Evolutionary conservation across 1,284 basidiomycete genomes (phyloP), one percentile per base, ranked within the genome.

Genomic region (Peniophora sp.): DNA sequence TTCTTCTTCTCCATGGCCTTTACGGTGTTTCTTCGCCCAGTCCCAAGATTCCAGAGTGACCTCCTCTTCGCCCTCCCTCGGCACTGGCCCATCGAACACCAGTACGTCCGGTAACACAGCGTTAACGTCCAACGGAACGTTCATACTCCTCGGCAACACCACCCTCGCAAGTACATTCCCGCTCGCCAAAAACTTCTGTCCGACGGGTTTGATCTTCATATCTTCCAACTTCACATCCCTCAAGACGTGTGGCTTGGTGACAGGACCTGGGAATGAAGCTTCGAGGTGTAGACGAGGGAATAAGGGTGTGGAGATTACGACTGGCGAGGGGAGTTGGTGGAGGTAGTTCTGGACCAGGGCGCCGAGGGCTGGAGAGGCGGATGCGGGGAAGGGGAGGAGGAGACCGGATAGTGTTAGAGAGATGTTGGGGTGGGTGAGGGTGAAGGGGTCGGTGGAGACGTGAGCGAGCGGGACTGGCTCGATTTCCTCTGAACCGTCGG

Each of bases 51-150:
- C 11, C 11, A 6, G 6, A n/a, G n/a, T 12, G 8, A 19, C 34
- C 10, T 14, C 22, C 6, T 20, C 44, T 35, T 60, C 56, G 8
- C 59, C 59, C 3, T 61, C 59, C 1, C 68, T 63, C 3, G 79
- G 76, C 0, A 79, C 73, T 20, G 79, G 76, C 1, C 88, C 87
- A 56, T 90, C 87, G 54, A 80, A 89, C 2, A 90, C 73, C 2
- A 90, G 65, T 20, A 85, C 80, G 59, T 90, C 87, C 0, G 87
- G 86, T 53, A 86, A 72, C 22, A 89, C 76, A 45, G 69, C 74
- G 12, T 68, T 74, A 14, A 88, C 82, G 49, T 81, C 69, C 43
- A 89, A 62, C 14, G 69, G 69, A 19, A 88, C 69, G 51, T 84
- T 63, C 62, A 90, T 77, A 34, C 85, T 85, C 43, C 64, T 66